Conservation (phyloP, 1,284 basidiomycete species). For the Psilocybe mexicana region DNA sequence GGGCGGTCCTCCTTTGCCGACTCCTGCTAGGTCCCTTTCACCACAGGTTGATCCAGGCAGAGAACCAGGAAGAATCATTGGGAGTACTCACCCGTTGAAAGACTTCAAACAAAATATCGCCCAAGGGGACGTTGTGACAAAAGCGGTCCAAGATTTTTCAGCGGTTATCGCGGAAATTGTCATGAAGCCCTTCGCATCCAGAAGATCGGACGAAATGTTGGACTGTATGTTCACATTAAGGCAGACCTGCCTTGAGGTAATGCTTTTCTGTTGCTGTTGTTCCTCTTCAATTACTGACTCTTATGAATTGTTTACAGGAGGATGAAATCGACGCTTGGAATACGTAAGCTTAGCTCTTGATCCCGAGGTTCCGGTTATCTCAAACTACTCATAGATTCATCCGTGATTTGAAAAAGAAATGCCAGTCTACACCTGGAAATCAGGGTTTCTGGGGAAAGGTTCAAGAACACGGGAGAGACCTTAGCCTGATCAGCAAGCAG, state of each 20-base stretch:
- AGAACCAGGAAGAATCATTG: constrained; percentile 67
- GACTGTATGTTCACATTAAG: constrained; percentile 73
- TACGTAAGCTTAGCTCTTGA: constrained; percentile 41
- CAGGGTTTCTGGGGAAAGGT: constrained; percentile 64
- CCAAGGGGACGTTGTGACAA: constrained; percentile 75
- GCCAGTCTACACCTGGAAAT: constrained; percentile 56
- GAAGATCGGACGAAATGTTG: constrained; percentile 67
- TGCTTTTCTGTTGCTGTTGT: constrained; percentile 20
- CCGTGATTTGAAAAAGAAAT: constrained; percentile 53
- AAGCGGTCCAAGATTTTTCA: constrained; percentile 79
- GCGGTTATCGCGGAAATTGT: constrained; percentile 73
- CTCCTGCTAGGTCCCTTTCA: constrained; percentile 53
- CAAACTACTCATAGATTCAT: constrained; percentile 49
- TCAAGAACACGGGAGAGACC: constrained; percentile 45
- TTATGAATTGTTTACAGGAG: constrained; percentile 43
- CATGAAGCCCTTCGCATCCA: constrained; percentile 64
- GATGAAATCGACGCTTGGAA: constrained; percentile 83
- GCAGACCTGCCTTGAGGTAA: constrained; percentile 61
- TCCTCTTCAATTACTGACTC: not conserved
- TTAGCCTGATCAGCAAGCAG: constrained; percentile 62
- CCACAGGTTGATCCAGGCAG: constrained; percentile 52
- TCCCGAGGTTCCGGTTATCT: not conserved
- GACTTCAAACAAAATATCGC: constrained; percentile 75
- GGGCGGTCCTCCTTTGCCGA: constrained; percentile 36
- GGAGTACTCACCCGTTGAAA: constrained; percentile 68